Percentiles rank a stretch among this genome's conserved stretches.
phyloP scores from a whole-genome alignment of 1,139 yeast genomes.

The Protomyces macrosporus region DNA sequence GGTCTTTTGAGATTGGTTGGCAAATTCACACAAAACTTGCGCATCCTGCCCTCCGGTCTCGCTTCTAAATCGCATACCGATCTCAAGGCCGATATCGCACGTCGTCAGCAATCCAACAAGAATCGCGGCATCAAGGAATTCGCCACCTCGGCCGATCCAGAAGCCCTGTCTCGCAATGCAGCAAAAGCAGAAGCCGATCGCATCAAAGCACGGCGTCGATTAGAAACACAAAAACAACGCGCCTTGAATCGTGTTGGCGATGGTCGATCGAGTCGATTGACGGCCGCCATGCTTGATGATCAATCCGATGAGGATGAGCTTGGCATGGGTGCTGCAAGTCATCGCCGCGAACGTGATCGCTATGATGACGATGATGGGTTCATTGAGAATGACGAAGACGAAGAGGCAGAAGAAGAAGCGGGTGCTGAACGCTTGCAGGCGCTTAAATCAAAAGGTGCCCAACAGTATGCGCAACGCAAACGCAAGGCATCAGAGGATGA shows the following conservation, averaged over 20 bases:
- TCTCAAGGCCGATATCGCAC: slow-evolving; percentile 54
- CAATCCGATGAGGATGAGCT: slow-evolving; percentile 47
- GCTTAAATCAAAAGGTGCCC: slow-evolving; percentile 56
- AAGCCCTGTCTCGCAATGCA: slow-evolving; percentile 58
- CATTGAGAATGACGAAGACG: slow-evolving; percentile 36
- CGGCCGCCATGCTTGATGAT: slow-evolving; percentile 36
- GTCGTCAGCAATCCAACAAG: slow-evolving; percentile 81
- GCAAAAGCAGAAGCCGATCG: slow-evolving; percentile 53
- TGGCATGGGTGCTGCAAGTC: slow-evolving; percentile 39
- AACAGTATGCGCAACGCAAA: slow-evolving; percentile 42
- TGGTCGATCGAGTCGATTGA: slow-evolving; percentile 36
- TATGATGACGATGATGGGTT: slow-evolving; percentile 44
- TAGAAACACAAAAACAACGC: slow-evolving; percentile 58
- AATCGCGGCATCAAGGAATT: slow-evolving; percentile 76
- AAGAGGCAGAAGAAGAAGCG: slow-evolving; percentile 41
- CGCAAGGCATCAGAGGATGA: slow-evolving; percentile 5
- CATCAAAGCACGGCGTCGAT: slow-evolving; percentile 43
- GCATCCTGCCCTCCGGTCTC: slow-evolving; percentile 21
- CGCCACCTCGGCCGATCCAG: slow-evolving; percentile 68
- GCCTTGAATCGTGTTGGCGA: slow-evolving; percentile 61
- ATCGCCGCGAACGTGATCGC: slow-evolving; percentile 50
- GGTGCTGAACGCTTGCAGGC: slow-evolving; percentile 51
- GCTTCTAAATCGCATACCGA: slow-evolving; percentile 35
- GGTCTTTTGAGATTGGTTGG: slow-evolving; percentile 55
- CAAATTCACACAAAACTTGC: slow-evolving; percentile 25